Percentiles rank a stretch among this genome's conserved stretches.
These are phyloP conservation scores for Periconia sp. DNA, from an alignment of 2,329 filamentous ascomycete species.

Conservation along the genomic window DNA sequence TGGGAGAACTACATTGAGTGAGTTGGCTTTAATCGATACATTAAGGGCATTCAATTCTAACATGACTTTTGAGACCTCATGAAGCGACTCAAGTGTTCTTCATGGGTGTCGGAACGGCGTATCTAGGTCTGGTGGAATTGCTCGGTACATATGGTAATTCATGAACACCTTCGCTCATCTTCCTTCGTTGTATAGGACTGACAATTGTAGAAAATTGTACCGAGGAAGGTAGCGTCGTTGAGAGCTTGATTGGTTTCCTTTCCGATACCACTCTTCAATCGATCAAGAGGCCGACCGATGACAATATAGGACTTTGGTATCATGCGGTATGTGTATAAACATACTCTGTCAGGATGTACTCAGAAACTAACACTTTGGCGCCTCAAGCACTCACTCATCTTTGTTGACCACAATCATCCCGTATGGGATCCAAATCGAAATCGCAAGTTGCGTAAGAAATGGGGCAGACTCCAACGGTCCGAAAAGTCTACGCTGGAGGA, in stretches of 20 bases:
- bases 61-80: constrained; percentile 48
- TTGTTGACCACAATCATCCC: constrained; percentile 72
- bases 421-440: constrained; percentile 69
- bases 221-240: constrained; percentile 55
- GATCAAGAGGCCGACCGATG: constrained; percentile 65
- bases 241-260: constrained; percentile 79
- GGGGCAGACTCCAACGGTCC: constrained; percentile 56
- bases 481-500: constrained; percentile 52
- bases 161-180: background rate
- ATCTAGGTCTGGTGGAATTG: constrained; percentile 78
- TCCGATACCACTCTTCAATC: constrained; percentile 72
- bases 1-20: constrained; percentile 97
- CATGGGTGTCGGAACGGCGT: constrained; percentile 87
- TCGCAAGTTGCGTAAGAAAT: constrained; percentile 59
- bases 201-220: constrained; percentile 58
- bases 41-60: constrained; percentile 3
- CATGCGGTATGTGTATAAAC: constrained; percentile 54
- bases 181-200: background rate
- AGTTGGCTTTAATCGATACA: constrained; percentile 14
- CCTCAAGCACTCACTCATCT: constrained; percentile 71
- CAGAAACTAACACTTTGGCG: background rate
- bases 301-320: constrained; percentile 83
- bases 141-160: constrained; percentile 71
- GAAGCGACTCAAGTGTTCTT: constrained; percentile 75
- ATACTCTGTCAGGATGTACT: background rate